Evolutionary conservation across 352 stramenopile species (phyloP), one percentile per base, ranked within the genome.

Genomic region (Stramenopiles sp.): DNA sequence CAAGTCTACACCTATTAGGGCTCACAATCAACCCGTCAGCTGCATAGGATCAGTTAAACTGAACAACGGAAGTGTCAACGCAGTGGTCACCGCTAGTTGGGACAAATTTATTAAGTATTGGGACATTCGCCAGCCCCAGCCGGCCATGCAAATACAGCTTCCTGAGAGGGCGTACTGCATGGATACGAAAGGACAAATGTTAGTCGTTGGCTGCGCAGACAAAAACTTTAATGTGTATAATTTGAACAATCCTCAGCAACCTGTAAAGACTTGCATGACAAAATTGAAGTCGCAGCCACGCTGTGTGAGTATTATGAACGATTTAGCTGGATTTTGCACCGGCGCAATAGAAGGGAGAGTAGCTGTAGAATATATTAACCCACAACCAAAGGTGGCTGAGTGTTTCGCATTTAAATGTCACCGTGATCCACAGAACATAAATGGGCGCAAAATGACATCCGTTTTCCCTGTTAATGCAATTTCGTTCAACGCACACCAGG

Each of bases 61-160:
- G 8, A 32, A 8, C 1, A 0, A 33, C 7, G 80, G 30, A 7
- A 80, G n/a, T 82, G 87, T 87, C 67, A 95, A 92, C 78, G 90
- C 95, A 81, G 92, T 98, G 80, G 92, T 95, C 27, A 97, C 91
- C 25, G 94, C 91, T n/a, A 92, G 89, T 81, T 98, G 93, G 92
- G 92, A 96, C 88, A 94, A 95, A 81, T 95, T 92, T 75, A 82
- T 98, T 81, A 97, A 97, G 88, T 98, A 98, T 86, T 98, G 95
- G 95, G 95, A 98, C 85, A 94, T 89, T 39, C 87, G 94, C 55
- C 90, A 88, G 83, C 91, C 92, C 1, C 95, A 89, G 75, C 89
- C 94, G 22, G 94, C 93, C 55, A n/a, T n/a, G 25, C 55, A 86
- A 0, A 86, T 98, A 75, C 90, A 95, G 82, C 88, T 99, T 1